Percentiles rank a stretch among this genome's conserved stretches.
phyloP scores from a whole-genome alignment of 108 stramenopile genomes.

The Nitzschia sp. region DNA sequence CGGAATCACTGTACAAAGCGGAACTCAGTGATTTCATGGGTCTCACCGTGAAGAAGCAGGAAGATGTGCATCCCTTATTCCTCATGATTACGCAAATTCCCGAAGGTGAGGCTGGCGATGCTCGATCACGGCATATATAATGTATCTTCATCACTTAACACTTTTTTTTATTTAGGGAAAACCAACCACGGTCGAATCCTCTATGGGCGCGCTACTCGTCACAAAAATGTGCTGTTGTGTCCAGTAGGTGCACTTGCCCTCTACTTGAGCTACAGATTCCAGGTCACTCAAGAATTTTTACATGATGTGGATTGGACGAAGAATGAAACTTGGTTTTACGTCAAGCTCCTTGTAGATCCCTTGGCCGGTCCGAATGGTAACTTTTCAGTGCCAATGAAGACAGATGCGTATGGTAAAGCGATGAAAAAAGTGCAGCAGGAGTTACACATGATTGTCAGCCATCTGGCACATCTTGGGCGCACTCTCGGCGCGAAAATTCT shows the following conservation, averaged over 20 bases:
- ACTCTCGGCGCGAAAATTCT: not conserved
- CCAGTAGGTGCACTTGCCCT: slow-evolving; percentile 4
- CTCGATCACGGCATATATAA: too few relatives aligned
- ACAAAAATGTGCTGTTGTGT: slow-evolving; percentile 9
- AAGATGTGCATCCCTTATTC: not conserved
- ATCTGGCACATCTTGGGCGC: slow-evolving; percentile 1
- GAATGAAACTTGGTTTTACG: slow-evolving; percentile 1
- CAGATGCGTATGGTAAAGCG: not conserved
- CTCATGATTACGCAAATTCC: slow-evolving; percentile 5
- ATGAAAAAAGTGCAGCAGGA: not conserved
- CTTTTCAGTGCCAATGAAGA: not conserved
- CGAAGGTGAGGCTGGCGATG: not conserved
- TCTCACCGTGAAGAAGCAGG: not conserved
- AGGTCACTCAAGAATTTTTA: not conserved
- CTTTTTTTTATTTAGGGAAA: not conserved
- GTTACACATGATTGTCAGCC: not conserved
- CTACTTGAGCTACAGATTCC: slow-evolving; percentile 9
- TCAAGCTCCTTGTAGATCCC: slow-evolving; percentile 2
- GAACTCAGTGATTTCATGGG: slow-evolving; percentile 11
- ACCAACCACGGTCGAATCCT: slow-evolving; percentile 6
- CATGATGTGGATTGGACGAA: not conserved
- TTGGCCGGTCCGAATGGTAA: not conserved
- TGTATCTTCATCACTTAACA: too few relatives aligned
- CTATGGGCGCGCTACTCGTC: slow-evolving; percentile 12
- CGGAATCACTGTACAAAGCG: slow-evolving; percentile 2